Base-by-base conservation (phyloP, 805 yeast species). In the Aciculoconidium aculeatum region DNA sequence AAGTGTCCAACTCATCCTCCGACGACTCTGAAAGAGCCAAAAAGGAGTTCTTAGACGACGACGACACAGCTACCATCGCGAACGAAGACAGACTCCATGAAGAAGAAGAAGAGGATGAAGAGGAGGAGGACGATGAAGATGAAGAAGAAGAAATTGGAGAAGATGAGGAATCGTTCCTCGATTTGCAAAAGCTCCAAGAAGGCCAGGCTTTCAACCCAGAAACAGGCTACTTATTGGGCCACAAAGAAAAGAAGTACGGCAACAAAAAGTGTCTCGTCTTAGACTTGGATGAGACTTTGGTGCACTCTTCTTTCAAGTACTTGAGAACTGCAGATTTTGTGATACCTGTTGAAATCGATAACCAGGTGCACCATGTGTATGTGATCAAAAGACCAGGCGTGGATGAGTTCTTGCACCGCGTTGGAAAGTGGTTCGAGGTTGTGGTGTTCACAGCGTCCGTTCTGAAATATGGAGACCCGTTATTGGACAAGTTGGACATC, bases 351-450 rank as follows among this genome's bases (percentile, higher is more conserved):
- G 97, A 90, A 54, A 90, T 92, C 39, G 97, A 92, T 47, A 80
- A 80, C 45, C 90, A 84, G 53, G 70, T 79, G 17, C 97, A 92
- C 55, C 90, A 85, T 48, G 98, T 92, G 24, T 92, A 87, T 53
- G 98, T 92, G 14, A 87, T 88, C 33, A 92, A 92, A 52, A 73
- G 99, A 47, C 99, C 99, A 1, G 98, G 98, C 1, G 97, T 94
- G 28, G 98, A 92, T 58, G 94, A 85, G 51, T 92, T 92, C 49
- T 65, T 92, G 64, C 65, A 63, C 44, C 70, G 73, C 40, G 95
- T 90, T 27, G 95, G 96, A 15, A 69, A 84, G 51, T 55, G 88
- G 46, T 92, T 70, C 53, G 99, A 92, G 58, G 95, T 92, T 34
- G 97, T 92, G 14, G 95, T 92, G 4, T 92, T 92, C 58, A 92